These are phyloP conservation scores for Microdochium nivale DNA, from an alignment of 2,329 filamentous ascomycete species.

Conservation along the genomic window DNA sequence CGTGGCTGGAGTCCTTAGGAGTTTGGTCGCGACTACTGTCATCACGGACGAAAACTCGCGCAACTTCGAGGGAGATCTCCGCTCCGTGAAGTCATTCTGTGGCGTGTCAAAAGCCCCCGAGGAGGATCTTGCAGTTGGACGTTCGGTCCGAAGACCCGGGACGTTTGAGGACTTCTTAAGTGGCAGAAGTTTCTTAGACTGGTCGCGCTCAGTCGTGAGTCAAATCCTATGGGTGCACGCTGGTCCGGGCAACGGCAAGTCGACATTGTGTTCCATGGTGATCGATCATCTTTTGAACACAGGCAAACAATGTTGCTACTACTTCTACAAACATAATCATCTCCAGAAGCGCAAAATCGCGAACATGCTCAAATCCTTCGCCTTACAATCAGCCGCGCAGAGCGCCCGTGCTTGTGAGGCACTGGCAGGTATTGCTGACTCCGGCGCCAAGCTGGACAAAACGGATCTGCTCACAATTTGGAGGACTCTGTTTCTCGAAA, in stretches of 20 bases:
- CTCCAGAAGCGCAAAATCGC: constrained; percentile 4
- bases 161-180: constrained; percentile 5
- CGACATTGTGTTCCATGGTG: constrained; percentile 4
- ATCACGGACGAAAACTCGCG: constrained; percentile 1
- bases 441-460: background rate
- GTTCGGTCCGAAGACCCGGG: constrained; percentile 3
- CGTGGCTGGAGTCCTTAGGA: constrained; percentile 9
- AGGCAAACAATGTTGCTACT: constrained; percentile 3
- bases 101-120: constrained; percentile 1
- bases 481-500: background rate
- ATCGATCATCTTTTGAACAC: constrained; percentile 5
- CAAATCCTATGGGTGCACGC: constrained; percentile 3
- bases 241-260: constrained; percentile 7
- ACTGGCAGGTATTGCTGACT: constrained; percentile 1
- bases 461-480: constrained; percentile 1
- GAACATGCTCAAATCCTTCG: constrained; percentile 6
- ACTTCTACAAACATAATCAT: constrained; percentile 7
- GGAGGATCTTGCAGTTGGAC: constrained; percentile 3
- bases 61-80: background rate
- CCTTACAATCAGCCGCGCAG: constrained; percentile 6
- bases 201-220: background rate
- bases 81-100: background rate
- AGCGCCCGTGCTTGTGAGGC: background rate
- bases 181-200: constrained; percentile 2
- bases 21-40: constrained; percentile 3